These are phyloP conservation scores for Talaromyces sp. DNA, from an alignment of 2,329 filamentous ascomycete species.

Conservation along the genomic window DNA sequence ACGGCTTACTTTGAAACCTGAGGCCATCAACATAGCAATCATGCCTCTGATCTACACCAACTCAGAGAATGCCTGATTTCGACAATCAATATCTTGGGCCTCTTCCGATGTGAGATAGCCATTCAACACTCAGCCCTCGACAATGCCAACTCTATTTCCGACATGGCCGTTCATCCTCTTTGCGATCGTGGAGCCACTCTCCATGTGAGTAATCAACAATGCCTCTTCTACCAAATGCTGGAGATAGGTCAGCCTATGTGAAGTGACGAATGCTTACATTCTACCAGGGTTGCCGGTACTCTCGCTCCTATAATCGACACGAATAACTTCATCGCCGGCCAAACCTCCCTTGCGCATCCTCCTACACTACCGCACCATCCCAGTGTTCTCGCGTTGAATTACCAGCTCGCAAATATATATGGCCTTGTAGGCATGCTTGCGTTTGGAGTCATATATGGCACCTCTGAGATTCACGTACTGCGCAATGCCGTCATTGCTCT, in stretches of 20 bases:
- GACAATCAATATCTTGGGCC: background rate
- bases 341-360: conserved; percentile 47
- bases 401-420: conserved; percentile 69
- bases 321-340: conserved; percentile 62
- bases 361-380: conserved; percentile 30
- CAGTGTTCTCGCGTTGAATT: conserved; percentile 55
- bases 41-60: background rate
- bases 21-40: background rate
- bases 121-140: background rate
- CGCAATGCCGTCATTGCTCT: conserved; percentile 65
- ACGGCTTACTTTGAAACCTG: background rate
- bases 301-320: conserved; percentile 55
- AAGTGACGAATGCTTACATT: background rate
- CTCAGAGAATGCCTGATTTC: background rate
- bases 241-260: background rate
- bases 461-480: conserved; percentile 63
- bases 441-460: conserved; percentile 61
- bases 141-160: conserved; percentile 53
- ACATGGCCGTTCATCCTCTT: conserved; percentile 64
- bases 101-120: background rate
- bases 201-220: conserved; percentile 52
- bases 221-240: background rate
- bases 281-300: conserved; percentile 57
- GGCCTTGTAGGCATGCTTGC: conserved; percentile 63
- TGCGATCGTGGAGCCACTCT: conserved; percentile 65